A percentile compares a stretch with the other conserved stretches of the same genome.
phyloP scores from a whole-genome alignment of 2,329 filamentous ascomycete genomes.

The Paramyrothecium roridum region DNA sequence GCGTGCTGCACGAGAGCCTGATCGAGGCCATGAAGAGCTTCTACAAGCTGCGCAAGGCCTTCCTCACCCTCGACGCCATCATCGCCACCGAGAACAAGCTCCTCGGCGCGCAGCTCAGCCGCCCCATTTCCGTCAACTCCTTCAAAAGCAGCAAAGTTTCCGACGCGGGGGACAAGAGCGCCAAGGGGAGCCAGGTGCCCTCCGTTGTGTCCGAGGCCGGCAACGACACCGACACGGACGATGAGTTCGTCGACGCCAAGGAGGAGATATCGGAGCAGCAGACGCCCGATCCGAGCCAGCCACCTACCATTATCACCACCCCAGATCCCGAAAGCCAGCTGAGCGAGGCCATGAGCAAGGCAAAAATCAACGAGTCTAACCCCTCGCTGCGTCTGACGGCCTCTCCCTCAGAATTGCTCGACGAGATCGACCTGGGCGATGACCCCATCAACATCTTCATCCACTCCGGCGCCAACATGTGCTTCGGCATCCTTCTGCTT shows the following conservation, averaged over 20 bases:
- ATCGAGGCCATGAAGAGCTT: slow-evolving; percentile 90
- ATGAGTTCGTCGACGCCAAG: slow-evolving; percentile 30
- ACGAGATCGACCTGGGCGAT: slow-evolving; percentile 63
- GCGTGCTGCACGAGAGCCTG: slow-evolving; percentile 86
- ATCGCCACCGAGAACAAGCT: slow-evolving; percentile 67
- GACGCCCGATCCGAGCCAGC: slow-evolving; percentile 31
- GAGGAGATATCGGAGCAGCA: slow-evolving; percentile 41
- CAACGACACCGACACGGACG: slow-evolving; percentile 6
- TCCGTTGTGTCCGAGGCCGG: slow-evolving; percentile 12
- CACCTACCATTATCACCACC: slow-evolving; percentile 14
- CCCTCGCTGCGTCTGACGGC: background rate
- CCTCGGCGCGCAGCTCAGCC: slow-evolving; percentile 11
- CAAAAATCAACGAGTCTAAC: background rate
- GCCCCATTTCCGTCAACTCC: background rate
- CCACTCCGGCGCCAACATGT: slow-evolving; percentile 84
- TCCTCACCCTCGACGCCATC: slow-evolving; percentile 75
- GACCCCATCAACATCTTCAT: slow-evolving; percentile 84
- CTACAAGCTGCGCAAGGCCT: slow-evolving; percentile 89
- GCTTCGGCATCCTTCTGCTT: slow-evolving; percentile 81
- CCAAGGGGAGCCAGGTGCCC: background rate
- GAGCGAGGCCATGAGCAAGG: background rate
- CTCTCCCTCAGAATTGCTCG: slow-evolving; percentile 30
- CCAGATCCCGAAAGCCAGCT: slow-evolving; percentile 11
- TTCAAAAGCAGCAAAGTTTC: background rate
- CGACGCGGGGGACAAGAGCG: background rate